Base-by-base conservation (phyloP, 495 filamentous ascomycete species). In the Amorphotheca resinae region DNA sequence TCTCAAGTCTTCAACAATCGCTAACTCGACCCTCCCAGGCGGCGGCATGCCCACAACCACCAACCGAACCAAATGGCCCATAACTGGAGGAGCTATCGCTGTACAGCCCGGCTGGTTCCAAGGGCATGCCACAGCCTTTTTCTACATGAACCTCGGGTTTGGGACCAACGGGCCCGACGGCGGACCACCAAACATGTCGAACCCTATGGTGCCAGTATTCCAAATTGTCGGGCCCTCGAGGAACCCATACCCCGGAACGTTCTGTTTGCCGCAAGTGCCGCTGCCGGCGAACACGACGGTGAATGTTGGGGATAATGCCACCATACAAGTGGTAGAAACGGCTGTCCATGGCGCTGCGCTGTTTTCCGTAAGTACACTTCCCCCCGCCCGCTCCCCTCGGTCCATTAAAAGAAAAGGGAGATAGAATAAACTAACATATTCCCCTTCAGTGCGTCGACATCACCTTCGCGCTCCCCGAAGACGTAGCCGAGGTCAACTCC, bases 61-160 rank as follows among this genome's bases (percentile, higher is more conserved):
- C 16, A 99, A 96, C 63, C 78, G 93, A 30, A 91, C 93, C 3
- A 80, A 76, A 59, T 99, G 93, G 93, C 87, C 93, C 14, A 70
- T 87, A 43, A 69, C 56, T 23, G 93, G 91, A 53, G 93, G 93
- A 38, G 84, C 87, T 12, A 59, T 99, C 44, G 74, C 84, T 15
- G 61, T 99, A 45, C 87, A 95, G 60, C 84, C 93, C 4, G 65
- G 93, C 52, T 99, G 93, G 93, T 95, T 95, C 69, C 77, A 76
- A 31, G 93, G 93, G 47, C 93, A 99, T 57, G 57, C 70, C 7
- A 80, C 77, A 4, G 91, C 89, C 23, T 73, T 88, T 45, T 70
- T 96, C 57, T 95, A 96, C 62, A 70, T 99, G 63, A 99, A 99
- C 68, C 66, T 99, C 36, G 93, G 93, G 42, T 74, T 87, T 46